These are phyloP conservation scores for Aspergillus aculeatinus DNA, from an alignment of 2,329 filamentous ascomycete genomes.

Conservation along the genomic window DNA sequence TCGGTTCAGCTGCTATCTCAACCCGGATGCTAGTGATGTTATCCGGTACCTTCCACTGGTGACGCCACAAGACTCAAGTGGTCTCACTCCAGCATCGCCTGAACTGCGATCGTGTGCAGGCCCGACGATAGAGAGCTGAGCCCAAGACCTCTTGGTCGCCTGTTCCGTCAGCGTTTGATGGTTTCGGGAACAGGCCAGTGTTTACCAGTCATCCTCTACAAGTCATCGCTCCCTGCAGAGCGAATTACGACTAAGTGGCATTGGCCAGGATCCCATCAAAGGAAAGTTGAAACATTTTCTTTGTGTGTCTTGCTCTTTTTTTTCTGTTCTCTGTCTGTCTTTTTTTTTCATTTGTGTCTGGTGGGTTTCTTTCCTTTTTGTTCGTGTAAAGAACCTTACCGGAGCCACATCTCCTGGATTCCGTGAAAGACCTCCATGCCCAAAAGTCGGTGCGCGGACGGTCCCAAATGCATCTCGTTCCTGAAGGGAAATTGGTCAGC, in stretches of 20 bases:
- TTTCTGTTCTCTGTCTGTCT: not conserved
- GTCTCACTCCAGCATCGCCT: conserved; percentile 13
- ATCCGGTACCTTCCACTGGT: not conserved
- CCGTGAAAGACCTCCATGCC: conserved; percentile 39
- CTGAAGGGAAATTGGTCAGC: conserved; percentile 24
- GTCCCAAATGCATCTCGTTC: conserved; percentile 44
- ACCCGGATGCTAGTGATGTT: not conserved
- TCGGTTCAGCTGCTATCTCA: not conserved
- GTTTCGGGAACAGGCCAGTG: conserved; percentile 8
- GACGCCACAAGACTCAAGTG: conserved; percentile 8
- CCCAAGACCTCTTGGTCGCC: conserved; percentile 1
- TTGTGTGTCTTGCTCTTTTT: not conserved
- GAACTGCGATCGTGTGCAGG: not conserved
- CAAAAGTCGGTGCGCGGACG: conserved; percentile 39
- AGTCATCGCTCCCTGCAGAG: not conserved
- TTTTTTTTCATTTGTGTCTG: conserved; percentile 3
- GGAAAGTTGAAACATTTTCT: conserved; percentile 4
- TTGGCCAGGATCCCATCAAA: not conserved
- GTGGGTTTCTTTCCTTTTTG: not conserved
- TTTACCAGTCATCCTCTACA: conserved; percentile 3
- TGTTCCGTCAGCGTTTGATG: conserved; percentile 6
- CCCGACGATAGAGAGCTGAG: conserved; percentile 1
- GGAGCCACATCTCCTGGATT: conserved; percentile 36
- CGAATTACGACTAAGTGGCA: not conserved
- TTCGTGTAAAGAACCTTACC: conserved; percentile 10